Evolutionary conservation across 768 basidiomycete genomes (phyloP), one percentile per base, ranked within the genome.

Genomic region (Trametes punicea): DNA sequence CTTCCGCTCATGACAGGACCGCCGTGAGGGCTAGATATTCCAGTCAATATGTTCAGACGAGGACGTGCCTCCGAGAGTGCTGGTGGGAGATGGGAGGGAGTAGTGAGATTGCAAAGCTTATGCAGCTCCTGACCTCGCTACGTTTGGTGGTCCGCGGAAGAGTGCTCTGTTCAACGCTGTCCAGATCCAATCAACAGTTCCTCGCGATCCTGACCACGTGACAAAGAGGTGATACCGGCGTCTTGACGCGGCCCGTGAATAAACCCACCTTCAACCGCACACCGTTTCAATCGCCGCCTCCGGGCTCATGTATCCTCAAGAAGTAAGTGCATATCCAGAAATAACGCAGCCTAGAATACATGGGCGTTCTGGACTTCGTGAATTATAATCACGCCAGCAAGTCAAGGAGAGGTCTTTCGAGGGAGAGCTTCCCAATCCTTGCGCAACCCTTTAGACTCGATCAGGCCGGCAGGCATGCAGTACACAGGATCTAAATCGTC

Each of bases 401-500:
- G 40, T 63, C 52, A 47, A 3, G n/a, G 21, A 5, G 40, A 49
- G 13, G 16, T 9, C 45, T 29, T 68, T 34, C 81, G 70, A 21
- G 77, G 75, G 21, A 88, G 71, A 2, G 78, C 82, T 62, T 77
- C 71, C 86, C 86, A 88, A 4, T 66, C 76, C 66, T 87, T 92
- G 61, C 76, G 74, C 54, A 96, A 74, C 2, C 90, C 93, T 70
- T 71, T 80, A 31, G 69, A 70, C 67, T 88, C 83, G 39, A 93
- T 90, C 7, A 93, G 64, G 10, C 68, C 68, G 1, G 87, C 87
- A 7, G 93, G 96, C 93, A 98, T 93, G 73, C 96, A 98, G 66
- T 94, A 97, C 20, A 97, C 87, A 0, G 96, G 96, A 67, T 98
- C 97, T 38, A 98, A 73, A 61, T 93, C 90, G 15, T 83, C 77